Percentiles rank a stretch among this genome's conserved stretches.
Evolutionary conservation across 2,329 filamentous ascomycete genomes (phyloP).

Genomic region (Ceratocystis papillata): DNA sequence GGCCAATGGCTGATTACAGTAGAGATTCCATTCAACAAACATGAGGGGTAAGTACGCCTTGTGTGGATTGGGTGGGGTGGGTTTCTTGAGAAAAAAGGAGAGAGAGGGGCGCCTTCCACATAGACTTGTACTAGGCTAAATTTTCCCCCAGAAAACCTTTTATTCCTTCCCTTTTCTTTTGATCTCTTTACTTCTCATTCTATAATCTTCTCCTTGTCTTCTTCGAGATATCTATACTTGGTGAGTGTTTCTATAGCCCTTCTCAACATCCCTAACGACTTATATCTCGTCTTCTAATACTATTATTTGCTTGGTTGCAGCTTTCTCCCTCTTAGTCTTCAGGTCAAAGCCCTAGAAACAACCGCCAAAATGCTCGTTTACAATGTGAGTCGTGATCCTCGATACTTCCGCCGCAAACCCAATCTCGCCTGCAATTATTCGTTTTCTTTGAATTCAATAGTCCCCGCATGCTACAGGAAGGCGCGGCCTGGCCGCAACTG

Average conservation of each 20-base stretch:
- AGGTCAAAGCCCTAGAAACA: constrained; percentile 21
- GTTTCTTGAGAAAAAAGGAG: background rate
- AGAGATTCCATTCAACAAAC: too few relatives aligned
- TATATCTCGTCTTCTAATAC: background rate
- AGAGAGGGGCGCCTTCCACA: background rate
- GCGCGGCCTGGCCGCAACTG: background rate
- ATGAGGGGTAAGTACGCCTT: too few relatives aligned
- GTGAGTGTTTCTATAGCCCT: constrained; percentile 18
- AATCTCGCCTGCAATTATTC: background rate
- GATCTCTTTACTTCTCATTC: constrained; percentile 24
- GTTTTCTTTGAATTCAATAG: background rate
- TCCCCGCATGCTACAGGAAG: background rate
- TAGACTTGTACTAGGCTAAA: background rate
- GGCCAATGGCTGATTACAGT: too few relatives aligned
- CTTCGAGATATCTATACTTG: constrained; percentile 24
- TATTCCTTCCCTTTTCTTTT: constrained; percentile 16
- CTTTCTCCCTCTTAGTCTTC: constrained; percentile 6
- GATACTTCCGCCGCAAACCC: background rate
- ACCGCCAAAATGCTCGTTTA: constrained; percentile 61
- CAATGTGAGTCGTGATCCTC: constrained; percentile 43
- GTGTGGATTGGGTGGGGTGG: background rate
- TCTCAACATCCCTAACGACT: constrained; percentile 14
- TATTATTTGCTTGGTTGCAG: background rate
- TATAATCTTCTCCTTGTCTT: constrained; percentile 26
- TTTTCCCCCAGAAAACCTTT: constrained; percentile 20